Conservation (phyloP, 78 protist genomes). For the Corallochytrium limacisporum region DNA sequence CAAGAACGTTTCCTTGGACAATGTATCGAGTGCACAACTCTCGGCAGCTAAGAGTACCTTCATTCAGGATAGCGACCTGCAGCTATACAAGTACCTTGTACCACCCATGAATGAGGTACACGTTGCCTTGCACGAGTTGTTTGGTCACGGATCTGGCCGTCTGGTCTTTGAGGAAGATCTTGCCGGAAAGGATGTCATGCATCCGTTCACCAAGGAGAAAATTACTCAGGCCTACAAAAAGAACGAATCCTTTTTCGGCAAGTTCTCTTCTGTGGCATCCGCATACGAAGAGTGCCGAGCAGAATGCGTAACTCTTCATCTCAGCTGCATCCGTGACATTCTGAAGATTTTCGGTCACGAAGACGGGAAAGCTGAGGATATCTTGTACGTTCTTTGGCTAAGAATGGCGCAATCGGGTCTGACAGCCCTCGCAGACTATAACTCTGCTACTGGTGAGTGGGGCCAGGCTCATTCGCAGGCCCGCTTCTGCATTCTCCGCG, state of each 20-base stretch:
- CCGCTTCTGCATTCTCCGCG: constrained; percentile 42
- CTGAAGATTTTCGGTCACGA: constrained; percentile 37
- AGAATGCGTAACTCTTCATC: constrained; percentile 39
- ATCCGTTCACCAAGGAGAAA: no score
- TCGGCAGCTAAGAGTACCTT: constrained; percentile 14
- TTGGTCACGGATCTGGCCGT: neutral
- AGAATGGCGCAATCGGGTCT: constrained; percentile 60
- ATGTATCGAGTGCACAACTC: constrained; percentile 24
- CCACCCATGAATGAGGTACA: constrained; percentile 41
- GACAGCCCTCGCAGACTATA: constrained; percentile 43
- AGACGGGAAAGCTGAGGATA: constrained; percentile 8
- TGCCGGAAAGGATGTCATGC: no score
- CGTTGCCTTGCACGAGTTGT: constrained; percentile 15
- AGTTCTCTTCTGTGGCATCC: constrained; percentile 2
- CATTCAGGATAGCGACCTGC: constrained; percentile 32
- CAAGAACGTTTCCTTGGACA: constrained; percentile 62
- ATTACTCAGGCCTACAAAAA: no score
- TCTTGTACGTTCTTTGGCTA: constrained; percentile 61
- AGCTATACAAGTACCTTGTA: constrained; percentile 6
- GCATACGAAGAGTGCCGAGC: constrained; percentile 66
- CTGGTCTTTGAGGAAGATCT: neutral
- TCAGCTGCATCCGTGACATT: constrained; percentile 22
- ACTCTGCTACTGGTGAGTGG: constrained; percentile 28
- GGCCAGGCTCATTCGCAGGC: constrained; percentile 68
- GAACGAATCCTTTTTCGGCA: constrained; percentile 49